Percentiles rank a stretch among this genome's conserved stretches.
These are phyloP conservation scores for Fusarium sp. DNA, from an alignment of 2,329 filamentous ascomycete species.

Conservation along the genomic window DNA sequence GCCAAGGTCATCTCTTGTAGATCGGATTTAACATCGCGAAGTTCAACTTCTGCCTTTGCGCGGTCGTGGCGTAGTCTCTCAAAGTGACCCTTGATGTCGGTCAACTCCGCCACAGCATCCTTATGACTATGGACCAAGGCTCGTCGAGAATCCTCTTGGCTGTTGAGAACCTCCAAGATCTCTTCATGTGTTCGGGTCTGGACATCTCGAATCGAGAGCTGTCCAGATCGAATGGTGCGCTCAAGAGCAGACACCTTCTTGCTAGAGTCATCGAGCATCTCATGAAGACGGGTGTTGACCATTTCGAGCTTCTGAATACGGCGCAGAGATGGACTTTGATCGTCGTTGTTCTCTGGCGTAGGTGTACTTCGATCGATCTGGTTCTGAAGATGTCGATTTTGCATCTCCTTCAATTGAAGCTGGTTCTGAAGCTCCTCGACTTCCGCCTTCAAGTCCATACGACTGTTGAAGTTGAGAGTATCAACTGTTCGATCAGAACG, in stretches of 20 bases:
- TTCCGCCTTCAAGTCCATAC: constrained; percentile 91
- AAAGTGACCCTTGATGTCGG: constrained; percentile 87
- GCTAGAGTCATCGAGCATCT: constrained; percentile 92
- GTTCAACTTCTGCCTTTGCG: constrained; percentile 83
- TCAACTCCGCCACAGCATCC: constrained; percentile 84
- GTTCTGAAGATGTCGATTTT: constrained; percentile 90
- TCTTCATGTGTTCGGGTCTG: constrained; percentile 96
- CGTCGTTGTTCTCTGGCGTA: constrained; percentile 74
- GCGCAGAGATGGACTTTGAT: constrained; percentile 82
- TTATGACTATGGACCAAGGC: constrained; percentile 88
- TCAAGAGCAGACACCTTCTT: constrained; percentile 93
- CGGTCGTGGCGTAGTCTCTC: constrained; percentile 89
- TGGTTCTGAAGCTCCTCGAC: constrained; percentile 94
- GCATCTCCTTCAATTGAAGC: constrained; percentile 93
- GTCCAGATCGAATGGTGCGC: constrained; percentile 85
- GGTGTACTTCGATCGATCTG: constrained; percentile 81
- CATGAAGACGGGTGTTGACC: constrained; percentile 90
- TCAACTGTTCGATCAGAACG: constrained; percentile 88
- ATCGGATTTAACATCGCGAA: constrained; percentile 86
- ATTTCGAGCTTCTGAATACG: constrained; percentile 93
- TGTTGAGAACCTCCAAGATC: constrained; percentile 90
- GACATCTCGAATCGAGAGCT: constrained; percentile 89
- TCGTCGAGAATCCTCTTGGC: constrained; percentile 89
- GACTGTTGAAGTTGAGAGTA: constrained; percentile 84
- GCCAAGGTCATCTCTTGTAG: constrained; percentile 82